Evolutionary conservation across 2,329 filamentous ascomycete species (phyloP), one percentile per base, ranked within the genome.

Genomic region (Diaporthe capsici): DNA sequence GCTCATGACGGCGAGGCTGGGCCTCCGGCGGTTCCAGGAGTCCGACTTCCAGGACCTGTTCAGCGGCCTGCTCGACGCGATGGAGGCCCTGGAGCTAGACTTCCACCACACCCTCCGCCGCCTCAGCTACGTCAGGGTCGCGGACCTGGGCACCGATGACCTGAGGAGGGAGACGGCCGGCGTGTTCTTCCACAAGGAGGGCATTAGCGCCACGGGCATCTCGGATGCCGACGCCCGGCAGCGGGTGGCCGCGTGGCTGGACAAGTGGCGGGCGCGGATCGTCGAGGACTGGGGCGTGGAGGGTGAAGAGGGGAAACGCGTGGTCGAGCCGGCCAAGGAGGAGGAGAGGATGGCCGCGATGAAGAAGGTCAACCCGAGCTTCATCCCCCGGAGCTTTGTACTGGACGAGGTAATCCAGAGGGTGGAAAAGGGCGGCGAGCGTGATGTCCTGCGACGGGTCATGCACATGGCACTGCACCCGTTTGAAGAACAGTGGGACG

Each of bases 81-180:
- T 99, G 84, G 94, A 98, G 82, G 90, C 90, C 1, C 86, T 96
- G 25, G 94, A 97, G 81, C 86, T 99, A 3, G 97, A 99, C 83
- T 99, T 98, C 84, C 95, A 98, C 81, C 94, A 97, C 80, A 97
- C 97, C 82, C 98, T 98, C 89, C 91, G 97, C 53, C 90, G 93
- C 12, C 87, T 99, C 0, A 93, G 93, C 71, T 84, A 86, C 28
- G 81, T 98, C 25, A 89, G 86, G 44, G 77, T 95, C 1, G 84
- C 84, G 0, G 90, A 94, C 6, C 82, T 98, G 9, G 89, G 90
- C 39, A 93, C 91, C 0, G 89, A 93, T 37, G 90, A 93, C 28
- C 86, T 88, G 65, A 87, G 95, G 71, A 89, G 89, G 77, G 87
- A 92, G n/a, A 86, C 88, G 12, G 94, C 96, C 0, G 88, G 88